Evolutionary conservation across 169 alveolate species (phyloP).

Genomic region (Cryptosporidium sp.): DNA sequence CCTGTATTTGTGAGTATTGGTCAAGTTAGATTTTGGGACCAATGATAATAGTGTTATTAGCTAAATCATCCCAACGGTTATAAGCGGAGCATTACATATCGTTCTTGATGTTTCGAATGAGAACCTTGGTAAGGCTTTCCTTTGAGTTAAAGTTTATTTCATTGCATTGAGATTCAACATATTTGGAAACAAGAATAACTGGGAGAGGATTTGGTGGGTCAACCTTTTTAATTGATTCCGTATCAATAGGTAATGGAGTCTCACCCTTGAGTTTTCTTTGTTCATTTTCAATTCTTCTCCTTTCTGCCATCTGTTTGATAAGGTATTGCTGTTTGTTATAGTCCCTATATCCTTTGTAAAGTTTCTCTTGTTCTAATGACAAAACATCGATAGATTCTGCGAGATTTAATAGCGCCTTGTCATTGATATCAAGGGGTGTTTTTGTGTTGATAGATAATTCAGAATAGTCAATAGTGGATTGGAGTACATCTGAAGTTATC

Average conservation of each 20-base stretch:
- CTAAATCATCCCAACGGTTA: background rate
- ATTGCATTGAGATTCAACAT: conserved; percentile 60
- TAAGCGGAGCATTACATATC: background rate
- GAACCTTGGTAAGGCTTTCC: conserved; percentile 36
- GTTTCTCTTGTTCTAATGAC: conserved; percentile 85
- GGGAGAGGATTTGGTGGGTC: conserved; percentile 74
- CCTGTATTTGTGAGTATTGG: background rate
- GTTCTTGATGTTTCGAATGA: conserved; percentile 35
- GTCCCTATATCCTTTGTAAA: conserved; percentile 86
- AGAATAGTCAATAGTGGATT: conserved; percentile 78
- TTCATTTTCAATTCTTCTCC: conserved; percentile 86
- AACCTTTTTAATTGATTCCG: conserved; percentile 65
- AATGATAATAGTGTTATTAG: background rate
- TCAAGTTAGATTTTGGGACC: background rate
- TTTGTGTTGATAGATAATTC: conserved; percentile 81
- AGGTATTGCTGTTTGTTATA: conserved; percentile 83
- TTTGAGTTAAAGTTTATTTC: conserved; percentile 45
- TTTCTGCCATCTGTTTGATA: conserved; percentile 86
- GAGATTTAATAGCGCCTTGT: conserved; percentile 81
- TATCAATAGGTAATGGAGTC: conserved; percentile 84
- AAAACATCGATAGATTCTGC: conserved; percentile 85
- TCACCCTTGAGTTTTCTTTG: conserved; percentile 87
- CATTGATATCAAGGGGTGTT: conserved; percentile 78
- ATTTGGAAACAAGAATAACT: conserved; percentile 54
- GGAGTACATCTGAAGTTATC: conserved; percentile 80